These are phyloP conservation scores for Populus nigra DNA, from an alignment of 345 rosid species.

Conservation along the genomic window DNA sequence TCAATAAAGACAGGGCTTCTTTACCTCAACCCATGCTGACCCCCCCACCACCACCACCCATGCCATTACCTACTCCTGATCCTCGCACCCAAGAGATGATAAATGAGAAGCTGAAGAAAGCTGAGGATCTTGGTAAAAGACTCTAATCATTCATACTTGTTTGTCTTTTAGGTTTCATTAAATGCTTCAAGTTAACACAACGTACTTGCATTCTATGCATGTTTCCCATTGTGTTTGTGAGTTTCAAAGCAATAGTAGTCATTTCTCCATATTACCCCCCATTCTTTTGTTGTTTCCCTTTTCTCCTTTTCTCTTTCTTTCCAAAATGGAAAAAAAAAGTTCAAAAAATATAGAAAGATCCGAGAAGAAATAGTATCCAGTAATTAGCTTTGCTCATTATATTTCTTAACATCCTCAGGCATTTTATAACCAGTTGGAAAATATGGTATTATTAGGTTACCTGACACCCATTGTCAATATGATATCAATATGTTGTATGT, in stretches of 20 bases:
- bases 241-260: background rate
- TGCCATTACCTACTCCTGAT: conserved; percentile 73
- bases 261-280: background rate
- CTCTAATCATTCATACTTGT: background rate
- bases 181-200: background rate
- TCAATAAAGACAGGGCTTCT: conserved; percentile 94
- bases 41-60: conserved; percentile 64
- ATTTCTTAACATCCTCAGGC: background rate
- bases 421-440: background rate
- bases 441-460: background rate
- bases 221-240: background rate
- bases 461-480: background rate
- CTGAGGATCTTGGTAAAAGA: conserved; percentile 88
- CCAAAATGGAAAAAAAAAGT: background rate
- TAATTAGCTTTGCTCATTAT: background rate
- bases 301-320: background rate
- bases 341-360: background rate
- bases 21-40: conserved; percentile 85
- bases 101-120: conserved; percentile 95
- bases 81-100: conserved; percentile 96
- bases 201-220: background rate
- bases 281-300: background rate
- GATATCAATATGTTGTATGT: background rate
- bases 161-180: background rate
- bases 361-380: background rate